Conservation (phyloP, 495 filamentous ascomycete genomes). For the Lasiosphaeria miniovina region DNA sequence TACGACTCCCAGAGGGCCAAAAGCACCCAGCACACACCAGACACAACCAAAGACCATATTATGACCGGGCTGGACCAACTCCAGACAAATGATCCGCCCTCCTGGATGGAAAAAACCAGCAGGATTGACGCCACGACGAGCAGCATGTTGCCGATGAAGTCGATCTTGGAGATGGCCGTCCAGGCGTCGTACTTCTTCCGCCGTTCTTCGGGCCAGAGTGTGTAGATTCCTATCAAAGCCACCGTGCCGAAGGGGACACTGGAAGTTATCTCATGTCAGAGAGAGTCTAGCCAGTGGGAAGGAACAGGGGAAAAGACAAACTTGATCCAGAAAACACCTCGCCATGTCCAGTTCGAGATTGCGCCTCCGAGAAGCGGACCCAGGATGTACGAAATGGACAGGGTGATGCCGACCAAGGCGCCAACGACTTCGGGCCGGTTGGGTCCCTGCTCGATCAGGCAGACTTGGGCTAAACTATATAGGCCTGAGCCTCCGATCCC, state of each 20-base stretch:
- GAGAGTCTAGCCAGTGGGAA: not conserved
- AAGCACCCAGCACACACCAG: conserved; percentile 44
- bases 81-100: conserved; percentile 48
- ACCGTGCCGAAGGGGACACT: conserved; percentile 57
- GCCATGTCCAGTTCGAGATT: conserved; percentile 64
- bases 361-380: conserved; percentile 69
- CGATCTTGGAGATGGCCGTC: conserved; percentile 41
- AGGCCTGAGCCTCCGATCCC: conserved; percentile 60
- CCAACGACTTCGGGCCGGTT: conserved; percentile 45
- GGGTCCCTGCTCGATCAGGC: conserved; percentile 53
- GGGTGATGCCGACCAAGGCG: conserved; percentile 41
- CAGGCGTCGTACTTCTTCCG: conserved; percentile 23
- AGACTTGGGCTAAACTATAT: conserved; percentile 55
- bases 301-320: conserved; percentile 15
- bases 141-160: conserved; percentile 56
- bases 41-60: conserved; percentile 40
- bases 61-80: conserved; percentile 46
- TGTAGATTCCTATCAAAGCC: conserved; percentile 54
- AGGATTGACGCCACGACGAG: conserved; percentile 54
- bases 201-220: conserved; percentile 45
- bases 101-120: conserved; percentile 56
- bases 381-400: conserved; percentile 47
- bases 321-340: conserved; percentile 75
- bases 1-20: conserved; percentile 47
- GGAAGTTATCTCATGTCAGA: not conserved